Evolutionary conservation across 2,329 filamentous ascomycete species (phyloP), one percentile per base, ranked within the genome.

Genomic region (Aspergillus hiratsukae): DNA sequence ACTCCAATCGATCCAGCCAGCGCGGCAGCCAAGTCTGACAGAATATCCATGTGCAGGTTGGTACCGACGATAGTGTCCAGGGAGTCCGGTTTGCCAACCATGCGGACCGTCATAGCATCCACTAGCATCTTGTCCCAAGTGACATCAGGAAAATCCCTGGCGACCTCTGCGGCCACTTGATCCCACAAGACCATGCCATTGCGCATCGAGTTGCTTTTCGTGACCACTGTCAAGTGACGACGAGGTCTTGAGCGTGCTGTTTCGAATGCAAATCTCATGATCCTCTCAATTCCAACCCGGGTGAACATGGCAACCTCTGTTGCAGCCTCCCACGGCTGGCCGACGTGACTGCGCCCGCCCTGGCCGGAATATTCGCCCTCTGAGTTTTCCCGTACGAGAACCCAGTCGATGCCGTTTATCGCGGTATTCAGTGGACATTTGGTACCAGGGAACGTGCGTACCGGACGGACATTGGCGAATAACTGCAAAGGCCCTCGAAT

Each of bases 1-100:
- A 90, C 88, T 9, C 87, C 87, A 58, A 90, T 89, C 1, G 82
- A 86, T 0, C 87, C 87, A 2, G 87, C 87, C 7, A 89, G 75
- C 0, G 86, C 85, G 14, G 87, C 87, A 4, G 87, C 87, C 21
- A 90, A 76, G 64, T 90, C 87, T 0, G 86, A 88, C 3, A 90
- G 79, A 51, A 89, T 88, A 60, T 89, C 86, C 86, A 84, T 85
- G 72, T 81, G 67, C 56, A 83, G 60, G 57, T 83, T 83, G 2
- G 80, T 82, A 1, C 80, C 80, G 23, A 83, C 80, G 50, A 82
- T 80, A 0, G 79, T 82, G 58, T 83, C 80, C 9, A 83, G 55
- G 0, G 72, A 76, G 45, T 78, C 68, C 0, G 80, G 80, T 48
- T 80, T 76, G n/a, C 77, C 61, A 0, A 82, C 78, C 80, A 82